Conservation (phyloP, 345 rosid species). For the Adansonia digitata region DNA sequence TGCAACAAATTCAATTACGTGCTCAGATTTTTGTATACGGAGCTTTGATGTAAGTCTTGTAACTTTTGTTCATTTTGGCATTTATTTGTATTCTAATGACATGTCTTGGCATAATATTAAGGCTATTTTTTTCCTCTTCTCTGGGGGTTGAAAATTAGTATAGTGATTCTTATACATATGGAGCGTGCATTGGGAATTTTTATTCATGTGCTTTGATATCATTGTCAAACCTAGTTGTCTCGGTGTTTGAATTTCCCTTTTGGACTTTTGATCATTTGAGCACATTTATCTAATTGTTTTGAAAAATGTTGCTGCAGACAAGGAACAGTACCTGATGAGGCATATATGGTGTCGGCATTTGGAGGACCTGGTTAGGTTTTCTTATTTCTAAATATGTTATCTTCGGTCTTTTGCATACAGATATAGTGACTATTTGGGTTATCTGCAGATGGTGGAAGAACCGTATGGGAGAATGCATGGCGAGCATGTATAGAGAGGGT, state of each 20-base stretch:
- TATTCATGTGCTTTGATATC: background rate
- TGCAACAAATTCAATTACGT: slow-evolving; percentile 98
- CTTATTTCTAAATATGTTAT: slow-evolving; percentile 14
- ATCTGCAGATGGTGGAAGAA: slow-evolving; percentile 70
- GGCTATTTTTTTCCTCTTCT: background rate
- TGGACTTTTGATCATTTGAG: slow-evolving; percentile 6
- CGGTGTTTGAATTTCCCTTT: background rate
- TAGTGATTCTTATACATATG: background rate
- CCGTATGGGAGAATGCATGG: slow-evolving; percentile 82
- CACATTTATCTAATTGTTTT: slow-evolving; percentile 2
- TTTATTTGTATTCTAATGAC: background rate
- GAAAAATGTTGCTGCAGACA: slow-evolving; percentile 50
- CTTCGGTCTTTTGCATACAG: background rate
- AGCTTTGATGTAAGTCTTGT: slow-evolving; percentile 71
- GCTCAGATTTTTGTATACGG: slow-evolving; percentile 99
- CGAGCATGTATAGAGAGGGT: slow-evolving; percentile 57
- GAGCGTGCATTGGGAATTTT: background rate
- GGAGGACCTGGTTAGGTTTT: slow-evolving; percentile 74
- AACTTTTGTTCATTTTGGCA: background rate
- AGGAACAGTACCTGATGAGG: slow-evolving; percentile 89
- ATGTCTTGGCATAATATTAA: background rate
- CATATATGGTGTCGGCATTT: slow-evolving; percentile 93
- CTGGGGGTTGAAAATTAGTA: background rate
- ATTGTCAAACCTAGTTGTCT: background rate
- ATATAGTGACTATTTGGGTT: slow-evolving; percentile 13